These are phyloP conservation scores for Trametes sanguinea DNA, from an alignment of 768 basidiomycete species.

Conservation along the genomic window DNA sequence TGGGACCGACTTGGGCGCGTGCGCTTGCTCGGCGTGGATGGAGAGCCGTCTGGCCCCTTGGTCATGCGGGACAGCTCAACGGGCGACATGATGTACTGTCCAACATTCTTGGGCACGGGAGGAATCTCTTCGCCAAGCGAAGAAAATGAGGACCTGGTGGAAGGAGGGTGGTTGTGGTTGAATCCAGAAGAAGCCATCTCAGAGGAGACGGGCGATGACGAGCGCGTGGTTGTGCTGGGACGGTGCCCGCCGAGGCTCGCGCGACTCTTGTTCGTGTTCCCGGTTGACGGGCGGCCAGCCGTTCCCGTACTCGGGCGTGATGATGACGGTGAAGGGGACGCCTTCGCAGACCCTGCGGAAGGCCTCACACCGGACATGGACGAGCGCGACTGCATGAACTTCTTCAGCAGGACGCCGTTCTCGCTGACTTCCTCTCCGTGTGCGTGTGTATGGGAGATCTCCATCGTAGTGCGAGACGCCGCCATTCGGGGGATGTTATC, in stretches of 20 bases:
- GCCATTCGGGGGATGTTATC: constrained; percentile 17
- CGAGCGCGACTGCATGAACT: constrained; percentile 31
- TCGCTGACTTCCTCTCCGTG: constrained; percentile 19
- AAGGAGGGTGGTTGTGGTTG: constrained; percentile 41
- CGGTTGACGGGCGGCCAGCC: constrained; percentile 26
- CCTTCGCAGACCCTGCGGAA: constrained; percentile 20
- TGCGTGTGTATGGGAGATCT: constrained; percentile 24
- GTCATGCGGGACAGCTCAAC: constrained; percentile 48
- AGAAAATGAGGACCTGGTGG: constrained; percentile 56
- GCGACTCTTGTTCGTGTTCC: constrained; percentile 19
- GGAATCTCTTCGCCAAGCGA: constrained; percentile 51
- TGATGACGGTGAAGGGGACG: constrained; percentile 17
- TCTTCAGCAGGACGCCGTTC: constrained; percentile 16
- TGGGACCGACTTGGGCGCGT: constrained; percentile 18
- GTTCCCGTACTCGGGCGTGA: constrained; percentile 24
- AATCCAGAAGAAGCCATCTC: constrained; percentile 57
- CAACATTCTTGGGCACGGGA: constrained; percentile 41
- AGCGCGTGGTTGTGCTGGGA: constrained; percentile 53
- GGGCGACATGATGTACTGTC: constrained; percentile 57
- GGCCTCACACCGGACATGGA: constrained; percentile 32
- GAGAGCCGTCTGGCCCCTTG: constrained; percentile 5
- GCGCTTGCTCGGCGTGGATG: background rate
- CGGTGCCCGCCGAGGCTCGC: constrained; percentile 29
- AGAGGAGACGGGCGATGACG: constrained; percentile 63
- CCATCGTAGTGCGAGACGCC: constrained; percentile 28